Conservation (phyloP, 768 basidiomycete species). For the Neoboletus subvelutipes region DNA sequence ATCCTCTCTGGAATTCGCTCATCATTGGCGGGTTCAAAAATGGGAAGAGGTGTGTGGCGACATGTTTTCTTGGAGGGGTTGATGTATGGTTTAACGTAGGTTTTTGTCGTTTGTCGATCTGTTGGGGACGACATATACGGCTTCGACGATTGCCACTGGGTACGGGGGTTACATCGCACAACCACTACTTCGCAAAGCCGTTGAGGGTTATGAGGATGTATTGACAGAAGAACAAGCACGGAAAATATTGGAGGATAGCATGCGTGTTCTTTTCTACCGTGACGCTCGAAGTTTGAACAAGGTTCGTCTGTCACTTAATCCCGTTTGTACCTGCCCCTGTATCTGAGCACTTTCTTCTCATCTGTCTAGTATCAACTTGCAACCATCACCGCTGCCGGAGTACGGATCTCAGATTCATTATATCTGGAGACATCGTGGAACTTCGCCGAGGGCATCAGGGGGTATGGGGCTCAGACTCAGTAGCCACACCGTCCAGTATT, state of each 20-base stretch:
- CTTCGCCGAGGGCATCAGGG: constrained; percentile 90
- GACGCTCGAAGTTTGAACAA: constrained; percentile 96
- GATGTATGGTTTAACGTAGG: constrained; percentile 39
- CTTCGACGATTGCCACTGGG: constrained; percentile 92
- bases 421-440: constrained; percentile 79
- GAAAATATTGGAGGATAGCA: constrained; percentile 76
- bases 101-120: constrained; percentile 95
- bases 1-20: constrained; percentile 94
- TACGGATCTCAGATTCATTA: constrained; percentile 75
- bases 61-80: background rate
- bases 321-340: background rate
- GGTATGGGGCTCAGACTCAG: constrained; percentile 91
- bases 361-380: constrained; percentile 89
- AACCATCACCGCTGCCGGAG: constrained; percentile 74
- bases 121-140: constrained; percentile 92
- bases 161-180: constrained; percentile 93
- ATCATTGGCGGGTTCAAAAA: constrained; percentile 91
- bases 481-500: constrained; percentile 32
- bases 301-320: constrained; percentile 42
- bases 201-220: constrained; percentile 74
- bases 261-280: constrained; percentile 94
- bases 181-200: constrained; percentile 86
- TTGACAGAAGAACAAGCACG: constrained; percentile 80
- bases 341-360: background rate
- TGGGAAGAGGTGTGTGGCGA: constrained; percentile 62